Percentiles rank a stretch among this genome's conserved stretches.
These are phyloP conservation scores for Boeremia exigua DNA, from an alignment of 2,329 filamentous ascomycete species.

Conservation along the genomic window DNA sequence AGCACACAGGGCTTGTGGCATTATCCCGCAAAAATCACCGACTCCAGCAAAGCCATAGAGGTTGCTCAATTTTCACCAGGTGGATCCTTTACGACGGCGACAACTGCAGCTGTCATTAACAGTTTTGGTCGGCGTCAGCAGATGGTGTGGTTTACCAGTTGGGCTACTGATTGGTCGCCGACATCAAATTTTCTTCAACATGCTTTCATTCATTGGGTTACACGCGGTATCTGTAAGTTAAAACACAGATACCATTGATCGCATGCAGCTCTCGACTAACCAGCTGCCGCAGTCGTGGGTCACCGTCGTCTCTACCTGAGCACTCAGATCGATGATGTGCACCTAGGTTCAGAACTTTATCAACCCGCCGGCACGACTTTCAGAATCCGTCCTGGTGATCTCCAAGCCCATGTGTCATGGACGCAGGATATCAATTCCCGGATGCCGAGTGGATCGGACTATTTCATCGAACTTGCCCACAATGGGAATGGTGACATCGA, in stretches of 20 bases:
- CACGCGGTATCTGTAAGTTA: conserved; percentile 59
- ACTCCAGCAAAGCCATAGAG: conserved; percentile 60
- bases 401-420: not conserved
- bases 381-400: conserved; percentile 51
- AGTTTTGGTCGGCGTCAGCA: conserved; percentile 63
- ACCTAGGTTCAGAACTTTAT: conserved; percentile 56
- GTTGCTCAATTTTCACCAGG: conserved; percentile 57
- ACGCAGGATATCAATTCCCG: not conserved
- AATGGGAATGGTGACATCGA: conserved; percentile 50
- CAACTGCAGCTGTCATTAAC: conserved; percentile 66
- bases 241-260: not conserved
- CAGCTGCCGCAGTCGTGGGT: conserved; percentile 47
- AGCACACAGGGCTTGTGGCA: conserved; percentile 58
- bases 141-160: conserved; percentile 67
- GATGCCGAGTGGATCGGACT: conserved; percentile 45
- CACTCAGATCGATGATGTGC: conserved; percentile 69
- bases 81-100: conserved; percentile 46
- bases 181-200: conserved; percentile 67
- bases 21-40: conserved; percentile 63
- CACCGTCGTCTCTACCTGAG: conserved; percentile 61
- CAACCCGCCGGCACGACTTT: conserved; percentile 56
- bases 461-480: conserved; percentile 47
- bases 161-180: conserved; percentile 59
- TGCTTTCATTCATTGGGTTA: conserved; percentile 68
- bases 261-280: not conserved